Base-by-base conservation (phyloP, 169 alveolate species). In the Sarcocystis neurona region DNA sequence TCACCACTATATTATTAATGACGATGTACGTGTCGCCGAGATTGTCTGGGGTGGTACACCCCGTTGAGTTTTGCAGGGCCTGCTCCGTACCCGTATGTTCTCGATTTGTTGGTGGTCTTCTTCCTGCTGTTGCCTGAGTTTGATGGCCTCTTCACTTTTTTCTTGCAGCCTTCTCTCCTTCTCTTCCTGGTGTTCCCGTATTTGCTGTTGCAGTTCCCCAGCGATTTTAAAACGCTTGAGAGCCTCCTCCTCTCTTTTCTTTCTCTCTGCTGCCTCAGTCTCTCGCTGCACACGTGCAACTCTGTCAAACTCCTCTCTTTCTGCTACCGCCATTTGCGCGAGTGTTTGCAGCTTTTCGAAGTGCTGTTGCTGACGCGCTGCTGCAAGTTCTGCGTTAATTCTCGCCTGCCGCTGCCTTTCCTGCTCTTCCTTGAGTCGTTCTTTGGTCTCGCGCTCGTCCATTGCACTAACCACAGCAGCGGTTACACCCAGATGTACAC, bases 221-320 rank as follows among this genome's bases (percentile, higher is more conserved):
- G 93, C 82, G 84, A 94, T 94, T 60, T 92, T 78, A 34, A 47
- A 44, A 27, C 93, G 79, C 60, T 90, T 89, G 77, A 86, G 93
- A 58, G 89, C 90, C 87, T 94, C 97, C 58, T 94, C 96, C 47
- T 56, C 86, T 47, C 84, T 87, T 47, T 92, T 92, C 72, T 94
- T 96, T 47, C 84, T 88, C 84, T 93, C 95, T 2, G 89, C 93
- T 63, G 89, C 95, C 86, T 92, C 96, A 43, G 89, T 86, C 80
- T 95, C 91, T 66, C 66, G 39, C 56, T 87, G 91, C 37, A 92
- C 85, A 34, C 90, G 79, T 34, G 95, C 94, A 85, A 94, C 92
- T 84, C 92, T 90, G 72, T 94, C 92, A 88, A 90, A 95, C 91
- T 94, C 97, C 78, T 93, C 95, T 84, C 95, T 87, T 84, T 95